Base-by-base conservation (phyloP, 495 filamentous ascomycete genomes). In the Neurospora sp. region DNA sequence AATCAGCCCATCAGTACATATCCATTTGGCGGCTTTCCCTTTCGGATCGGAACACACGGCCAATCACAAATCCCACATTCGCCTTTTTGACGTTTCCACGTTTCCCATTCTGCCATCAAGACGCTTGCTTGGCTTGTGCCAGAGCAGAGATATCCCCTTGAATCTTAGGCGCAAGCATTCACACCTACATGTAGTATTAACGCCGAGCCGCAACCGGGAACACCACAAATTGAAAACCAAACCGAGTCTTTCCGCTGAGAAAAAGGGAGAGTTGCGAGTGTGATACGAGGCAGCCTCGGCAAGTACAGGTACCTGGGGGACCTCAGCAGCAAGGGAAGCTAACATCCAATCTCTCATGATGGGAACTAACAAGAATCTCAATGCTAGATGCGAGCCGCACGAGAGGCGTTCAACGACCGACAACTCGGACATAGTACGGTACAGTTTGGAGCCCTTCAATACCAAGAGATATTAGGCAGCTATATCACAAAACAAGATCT, bases 1-100 rank as follows among this genome's bases (percentile, higher is more conserved):
- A 78, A 78, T 77, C 76, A 77, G 76, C 44, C 70, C 76, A 78
- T 76, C 70, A 49, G 71, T 40, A 39, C 66, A 62, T 70, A 60
- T 69, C 37, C 16, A 60, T 62, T 71, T 70, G 60, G 70, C 69
- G 49, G 54, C 54, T 62, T 62, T 31, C 54, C 54, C 54, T 62
- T 62, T 62, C 54, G 54, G 54, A 35, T 62, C 54, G 14, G 54
- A 62, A 62, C 54, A 62, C 27, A 62, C 27, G 54, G 54, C 54
- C 54, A 62, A 62, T 62, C 54, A 35, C 54, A 35, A 62, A 35
- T 62, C 54, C 54, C 27, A 62, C 54, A 9, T 62, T 62, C 54
- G 14, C 6, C 54, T 62, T 31, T 54, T 62, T 62, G 27, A 27
- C 23, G 12, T 62, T 62, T 62, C 54, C 27, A 62, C 54, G 54